Evolutionary conservation across 768 basidiomycete species (phyloP).

Genomic region (Dentipellis sp.): DNA sequence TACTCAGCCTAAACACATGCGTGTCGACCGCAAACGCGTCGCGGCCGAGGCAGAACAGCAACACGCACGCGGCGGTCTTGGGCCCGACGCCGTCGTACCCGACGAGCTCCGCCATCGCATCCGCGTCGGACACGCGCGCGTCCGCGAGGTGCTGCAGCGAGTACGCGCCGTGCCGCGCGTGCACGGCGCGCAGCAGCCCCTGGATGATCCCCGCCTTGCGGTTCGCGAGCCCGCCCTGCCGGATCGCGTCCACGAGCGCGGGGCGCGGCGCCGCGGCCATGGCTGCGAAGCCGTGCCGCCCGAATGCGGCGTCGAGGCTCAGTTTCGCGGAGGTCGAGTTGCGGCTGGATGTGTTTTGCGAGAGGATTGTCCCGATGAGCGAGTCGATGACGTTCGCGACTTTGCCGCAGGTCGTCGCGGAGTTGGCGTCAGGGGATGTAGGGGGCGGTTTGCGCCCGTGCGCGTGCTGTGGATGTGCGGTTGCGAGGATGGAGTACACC

Average conservation of each 20-base stretch:
- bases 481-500: background rate
- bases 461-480: background rate
- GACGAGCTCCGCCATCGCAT: slow-evolving; percentile 48
- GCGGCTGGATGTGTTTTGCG: slow-evolving; percentile 45
- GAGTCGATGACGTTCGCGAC: slow-evolving; percentile 48
- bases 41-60: slow-evolving; percentile 52
- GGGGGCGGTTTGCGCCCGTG: background rate
- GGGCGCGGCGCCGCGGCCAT: slow-evolving; percentile 35
- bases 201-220: slow-evolving; percentile 52
- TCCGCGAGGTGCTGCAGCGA: slow-evolving; percentile 47
- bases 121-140: slow-evolving; percentile 29
- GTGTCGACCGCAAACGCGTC: slow-evolving; percentile 58
- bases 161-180: slow-evolving; percentile 38
- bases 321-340: slow-evolving; percentile 44
- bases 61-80: slow-evolving; percentile 55
- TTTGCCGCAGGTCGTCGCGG: slow-evolving; percentile 36
- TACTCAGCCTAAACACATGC: slow-evolving; percentile 47
- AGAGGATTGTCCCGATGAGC: slow-evolving; percentile 49
- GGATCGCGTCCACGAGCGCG: slow-evolving; percentile 40
- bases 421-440: slow-evolving; percentile 17
- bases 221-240: slow-evolving; percentile 48
- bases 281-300: slow-evolving; percentile 38
- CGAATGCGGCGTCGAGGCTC: slow-evolving; percentile 38
- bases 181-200: slow-evolving; percentile 32
- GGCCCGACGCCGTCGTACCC: slow-evolving; percentile 51